Evolutionary conservation across 306 rosid species (phyloP).

Genomic region (Quercus cerris): DNA sequence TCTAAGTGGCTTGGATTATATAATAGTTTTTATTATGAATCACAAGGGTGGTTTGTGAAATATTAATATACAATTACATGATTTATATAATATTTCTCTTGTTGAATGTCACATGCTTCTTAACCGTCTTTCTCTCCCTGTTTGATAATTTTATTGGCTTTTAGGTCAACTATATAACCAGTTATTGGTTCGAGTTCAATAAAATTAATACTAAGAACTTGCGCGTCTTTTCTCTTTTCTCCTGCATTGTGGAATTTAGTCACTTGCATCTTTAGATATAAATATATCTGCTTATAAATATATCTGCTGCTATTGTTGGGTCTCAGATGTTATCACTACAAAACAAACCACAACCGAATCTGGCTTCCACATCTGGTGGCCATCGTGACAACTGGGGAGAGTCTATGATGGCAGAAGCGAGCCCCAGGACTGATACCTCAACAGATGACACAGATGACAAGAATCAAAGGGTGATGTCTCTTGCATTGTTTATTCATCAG

Average conservation of each 20-base stretch:
- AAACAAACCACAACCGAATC: slow-evolving; percentile 42
- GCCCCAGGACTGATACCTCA: slow-evolving; percentile 86
- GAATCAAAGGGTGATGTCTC: slow-evolving; percentile 59
- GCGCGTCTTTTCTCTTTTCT: neutral
- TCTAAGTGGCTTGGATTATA: neutral
- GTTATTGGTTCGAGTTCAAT: slow-evolving; percentile 17
- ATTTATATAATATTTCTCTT: neutral
- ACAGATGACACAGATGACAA: slow-evolving; percentile 91
- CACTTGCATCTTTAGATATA: slow-evolving; percentile 50
- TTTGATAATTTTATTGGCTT: slow-evolving; percentile 17
- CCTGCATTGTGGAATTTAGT: slow-evolving; percentile 34
- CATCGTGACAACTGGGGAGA: slow-evolving; percentile 92
- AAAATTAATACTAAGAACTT: neutral
- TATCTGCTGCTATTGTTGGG: slow-evolving; percentile 53
- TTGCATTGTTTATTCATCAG: slow-evolving; percentile 10
- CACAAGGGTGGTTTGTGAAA: neutral
- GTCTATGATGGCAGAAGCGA: slow-evolving; percentile 74
- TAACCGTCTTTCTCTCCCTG: neutral
- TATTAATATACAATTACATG: neutral
- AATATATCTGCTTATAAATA: slow-evolving; percentile 48
- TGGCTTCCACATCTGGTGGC: slow-evolving; percentile 57
- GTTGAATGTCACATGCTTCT: slow-evolving; percentile 4
- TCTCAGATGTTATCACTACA: slow-evolving; percentile 52
- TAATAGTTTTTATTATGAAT: neutral
- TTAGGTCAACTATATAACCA: slow-evolving; percentile 70